Percentiles rank a stretch among this genome's conserved stretches.
These are phyloP conservation scores for Pythium dissotocum DNA, from an alignment of 352 stramenopile genomes.

Conservation along the genomic window DNA sequence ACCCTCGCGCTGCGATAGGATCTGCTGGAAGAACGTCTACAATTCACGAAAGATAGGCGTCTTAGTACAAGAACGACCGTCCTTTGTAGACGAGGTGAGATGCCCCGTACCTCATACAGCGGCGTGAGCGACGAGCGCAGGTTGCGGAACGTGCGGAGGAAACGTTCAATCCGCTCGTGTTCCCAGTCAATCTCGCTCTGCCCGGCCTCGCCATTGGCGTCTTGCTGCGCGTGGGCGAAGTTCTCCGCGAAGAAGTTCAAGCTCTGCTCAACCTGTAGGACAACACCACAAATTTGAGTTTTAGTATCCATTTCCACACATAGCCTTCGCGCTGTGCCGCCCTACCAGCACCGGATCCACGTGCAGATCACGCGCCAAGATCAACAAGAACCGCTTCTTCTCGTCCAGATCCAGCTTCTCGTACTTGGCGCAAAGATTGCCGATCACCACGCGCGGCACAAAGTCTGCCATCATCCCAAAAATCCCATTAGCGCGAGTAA, in stretches of 20 bases:
- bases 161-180: slow-evolving; percentile 73
- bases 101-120: slow-evolving; percentile 55
- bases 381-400: slow-evolving; percentile 82
- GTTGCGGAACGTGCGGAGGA: slow-evolving; percentile 69
- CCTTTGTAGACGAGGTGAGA: neutral
- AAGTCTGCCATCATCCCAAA: slow-evolving; percentile 49
- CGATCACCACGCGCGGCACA: slow-evolving; percentile 72
- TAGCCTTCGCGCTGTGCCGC: neutral
- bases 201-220: slow-evolving; percentile 18
- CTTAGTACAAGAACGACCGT: too few relatives aligned
- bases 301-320: neutral
- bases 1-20: slow-evolving; percentile 75
- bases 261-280: slow-evolving; percentile 48
- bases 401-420: slow-evolving; percentile 66
- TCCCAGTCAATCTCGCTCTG: slow-evolving; percentile 58
- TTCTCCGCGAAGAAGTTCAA: slow-evolving; percentile 59
- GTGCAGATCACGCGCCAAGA: slow-evolving; percentile 72
- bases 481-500: neutral
- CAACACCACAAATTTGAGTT: neutral
- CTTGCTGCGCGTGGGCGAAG: slow-evolving; percentile 44
- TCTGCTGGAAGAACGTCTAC: slow-evolving; percentile 84
- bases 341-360: slow-evolving; percentile 54
- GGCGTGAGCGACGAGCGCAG: slow-evolving; percentile 57
- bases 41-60: neutral
- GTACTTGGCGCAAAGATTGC: slow-evolving; percentile 66